Evolutionary conservation across 2,329 filamentous ascomycete genomes (phyloP).

Genomic region (Colletotrichum nymphaeae): DNA sequence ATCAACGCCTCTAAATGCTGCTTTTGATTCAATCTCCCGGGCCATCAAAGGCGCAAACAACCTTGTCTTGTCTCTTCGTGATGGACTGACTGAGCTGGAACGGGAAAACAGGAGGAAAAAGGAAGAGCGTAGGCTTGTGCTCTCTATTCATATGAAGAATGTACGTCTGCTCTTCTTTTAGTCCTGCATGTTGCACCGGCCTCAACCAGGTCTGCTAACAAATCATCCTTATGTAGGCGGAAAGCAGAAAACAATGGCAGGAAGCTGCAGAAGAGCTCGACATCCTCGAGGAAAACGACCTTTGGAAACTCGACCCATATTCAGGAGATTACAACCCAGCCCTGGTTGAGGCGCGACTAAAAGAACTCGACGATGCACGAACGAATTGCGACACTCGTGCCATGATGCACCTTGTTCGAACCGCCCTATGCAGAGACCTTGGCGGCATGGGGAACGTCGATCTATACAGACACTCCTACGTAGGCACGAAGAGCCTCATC

Average conservation of each 20-base stretch:
- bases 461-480: conserved; percentile 85
- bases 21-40: conserved; percentile 40
- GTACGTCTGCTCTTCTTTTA: conserved; percentile 55
- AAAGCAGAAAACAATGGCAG: conserved; percentile 78
- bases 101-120: conserved; percentile 56
- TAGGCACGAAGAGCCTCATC: conserved; percentile 88
- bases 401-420: conserved; percentile 86
- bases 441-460: conserved; percentile 87
- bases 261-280: conserved; percentile 82
- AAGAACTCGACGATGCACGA: conserved; percentile 80
- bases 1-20: conserved; percentile 8
- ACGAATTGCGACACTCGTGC: conserved; percentile 76
- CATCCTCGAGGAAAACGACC: conserved; percentile 80
- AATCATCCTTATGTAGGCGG: conserved; percentile 62
- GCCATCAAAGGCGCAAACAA: conserved; percentile 54
- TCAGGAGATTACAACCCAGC: conserved; percentile 77
- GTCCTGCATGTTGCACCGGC: not conserved
- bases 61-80: conserved; percentile 59
- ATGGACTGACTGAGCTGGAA: conserved; percentile 64
- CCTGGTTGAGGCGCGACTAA: conserved; percentile 76
- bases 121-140: conserved; percentile 71
- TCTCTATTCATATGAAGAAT: conserved; percentile 74
- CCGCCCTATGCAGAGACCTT: conserved; percentile 81
- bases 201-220: not conserved
- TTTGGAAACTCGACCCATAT: conserved; percentile 78